Evolutionary conservation across 768 basidiomycete species (phyloP).

Genomic region (Termitomyces sp.): DNA sequence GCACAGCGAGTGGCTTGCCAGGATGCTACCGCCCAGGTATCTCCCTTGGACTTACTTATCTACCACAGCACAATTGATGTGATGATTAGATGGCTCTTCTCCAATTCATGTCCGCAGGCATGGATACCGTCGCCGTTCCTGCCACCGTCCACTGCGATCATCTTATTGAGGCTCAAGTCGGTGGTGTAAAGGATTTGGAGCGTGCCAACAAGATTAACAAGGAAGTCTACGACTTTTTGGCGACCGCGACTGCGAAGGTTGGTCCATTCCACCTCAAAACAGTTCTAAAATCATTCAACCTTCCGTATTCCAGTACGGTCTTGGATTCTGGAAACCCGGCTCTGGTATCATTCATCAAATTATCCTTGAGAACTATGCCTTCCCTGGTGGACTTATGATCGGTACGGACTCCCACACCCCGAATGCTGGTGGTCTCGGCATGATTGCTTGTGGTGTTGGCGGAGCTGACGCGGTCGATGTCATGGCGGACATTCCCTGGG

Average conservation of each 20-base stretch:
- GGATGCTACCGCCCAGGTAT: constrained; percentile 85
- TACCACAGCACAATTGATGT: constrained; percentile 25
- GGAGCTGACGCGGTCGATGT: constrained; percentile 99
- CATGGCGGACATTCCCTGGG: constrained; percentile 98
- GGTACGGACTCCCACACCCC: constrained; percentile 99
- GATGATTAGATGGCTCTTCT: constrained; percentile 89
- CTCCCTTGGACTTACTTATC: not conserved
- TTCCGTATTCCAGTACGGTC: constrained; percentile 67
- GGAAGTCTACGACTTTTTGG: constrained; percentile 99
- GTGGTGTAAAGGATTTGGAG: constrained; percentile 89
- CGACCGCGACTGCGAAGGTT: constrained; percentile 92
- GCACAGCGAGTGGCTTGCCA: constrained; percentile 84
- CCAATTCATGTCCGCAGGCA: constrained; percentile 99
- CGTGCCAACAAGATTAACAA: constrained; percentile 92
- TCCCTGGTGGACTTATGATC: constrained; percentile 99
- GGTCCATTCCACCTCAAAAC: constrained; percentile 8
- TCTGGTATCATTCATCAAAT: constrained; percentile 99
- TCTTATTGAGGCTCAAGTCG: constrained; percentile 95
- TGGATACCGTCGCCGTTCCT: constrained; percentile 96
- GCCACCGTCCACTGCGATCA: constrained; percentile 99
- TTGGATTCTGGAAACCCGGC: constrained; percentile 99
- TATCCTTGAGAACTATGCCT: constrained; percentile 98
- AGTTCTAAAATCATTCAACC: not conserved
- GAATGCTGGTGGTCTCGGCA: constrained; percentile 98
- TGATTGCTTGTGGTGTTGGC: constrained; percentile 99